Percentiles rank a stretch among this genome's conserved stretches.
Conservation (phyloP, 768 basidiomycete species). For the Tulasnella sp. region DNA sequence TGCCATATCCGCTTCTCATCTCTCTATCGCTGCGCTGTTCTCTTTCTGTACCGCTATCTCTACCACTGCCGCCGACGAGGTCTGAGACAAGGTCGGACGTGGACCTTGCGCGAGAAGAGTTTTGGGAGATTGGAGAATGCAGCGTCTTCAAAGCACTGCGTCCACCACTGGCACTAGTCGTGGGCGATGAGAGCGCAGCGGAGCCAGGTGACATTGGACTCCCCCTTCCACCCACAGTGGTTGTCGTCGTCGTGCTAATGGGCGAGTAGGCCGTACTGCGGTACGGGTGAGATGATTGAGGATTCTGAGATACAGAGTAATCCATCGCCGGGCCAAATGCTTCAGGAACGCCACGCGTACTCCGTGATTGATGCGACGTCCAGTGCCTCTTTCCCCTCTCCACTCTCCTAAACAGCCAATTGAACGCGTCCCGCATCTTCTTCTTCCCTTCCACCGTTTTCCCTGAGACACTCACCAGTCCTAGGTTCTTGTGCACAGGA, state of each 20-base stretch:
- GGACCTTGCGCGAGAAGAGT: slow-evolving; percentile 8
- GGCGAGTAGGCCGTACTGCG: no score
- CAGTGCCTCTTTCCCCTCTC: slow-evolving; percentile 31
- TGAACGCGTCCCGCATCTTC: slow-evolving; percentile 65
- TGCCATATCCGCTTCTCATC: neutral
- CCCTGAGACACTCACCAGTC: slow-evolving; percentile 63
- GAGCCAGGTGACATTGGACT: slow-evolving; percentile 2
- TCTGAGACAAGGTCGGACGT: slow-evolving; percentile 13
- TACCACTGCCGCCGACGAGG: neutral
- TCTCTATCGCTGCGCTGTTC: slow-evolving; percentile 9
- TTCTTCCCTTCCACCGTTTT: slow-evolving; percentile 45
- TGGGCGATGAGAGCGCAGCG: slow-evolving; percentile 2
- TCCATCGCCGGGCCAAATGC: no score
- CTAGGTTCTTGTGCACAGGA: slow-evolving; percentile 27
- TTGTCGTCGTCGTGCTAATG: no score
- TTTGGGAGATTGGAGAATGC: neutral
- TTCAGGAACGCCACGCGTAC: no score
- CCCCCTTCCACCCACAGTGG: no score
- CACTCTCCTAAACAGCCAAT: slow-evolving; percentile 60
- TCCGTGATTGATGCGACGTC: no score
- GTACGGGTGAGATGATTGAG: no score
- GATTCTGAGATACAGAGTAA: no score
- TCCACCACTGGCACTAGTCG: neutral
- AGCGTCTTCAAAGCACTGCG: neutral
- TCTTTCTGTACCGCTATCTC: neutral